Base-by-base conservation (phyloP, 164 flowering plant species). In the Sextonia rubra region DNA sequence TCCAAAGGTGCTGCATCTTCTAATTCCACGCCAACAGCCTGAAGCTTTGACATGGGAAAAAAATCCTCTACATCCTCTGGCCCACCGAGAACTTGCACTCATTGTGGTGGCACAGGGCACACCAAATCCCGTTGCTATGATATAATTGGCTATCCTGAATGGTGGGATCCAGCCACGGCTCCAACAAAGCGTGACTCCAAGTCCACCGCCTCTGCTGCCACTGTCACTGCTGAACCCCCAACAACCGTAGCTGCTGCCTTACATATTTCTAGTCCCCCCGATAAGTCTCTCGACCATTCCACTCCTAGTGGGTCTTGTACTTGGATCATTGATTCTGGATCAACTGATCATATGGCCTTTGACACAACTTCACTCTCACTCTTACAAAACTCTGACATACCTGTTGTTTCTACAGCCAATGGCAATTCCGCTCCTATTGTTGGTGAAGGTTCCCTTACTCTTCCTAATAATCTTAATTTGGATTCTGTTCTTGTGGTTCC, bases 61-160 rank as follows among this genome's bases (percentile, higher is more conserved):
- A 30, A 30, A n/a, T 30, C 32, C 32, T 30, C 30, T 77, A 30
- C 14, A 26, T 30, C n/a, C 24, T 6, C 24, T 6, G 15, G 55
- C 7, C 55, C 55, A 49, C 15, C 30, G 2, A n/a, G 23, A 23
- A 6, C 47, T 17, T 71, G 58, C 47, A 63, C 37, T 48, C 60
- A 71, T 47, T 71, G 68, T 71, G 74, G 74, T 71, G 68, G 17
- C 62, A 47, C 32, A 0, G 60, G 60, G 7, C 74, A 71, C 5
- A 44, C 60, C 14, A 71, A 63, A 12, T 12, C 52, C 29, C 32
- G 26, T 9, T 71, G 73, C 11, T 71, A 60, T 60, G 66, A 71
- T 12, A 1, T 71, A 1, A 71, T 62, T 63, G 68, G 74, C 3
- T 70, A 70, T 18, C 72, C 72, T 17, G 65, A 70, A 18, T 70